Evolutionary conservation across 1,139 yeast species (phyloP), one percentile per base, ranked within the genome.

Genomic region (Starmera stellimalicola): DNA sequence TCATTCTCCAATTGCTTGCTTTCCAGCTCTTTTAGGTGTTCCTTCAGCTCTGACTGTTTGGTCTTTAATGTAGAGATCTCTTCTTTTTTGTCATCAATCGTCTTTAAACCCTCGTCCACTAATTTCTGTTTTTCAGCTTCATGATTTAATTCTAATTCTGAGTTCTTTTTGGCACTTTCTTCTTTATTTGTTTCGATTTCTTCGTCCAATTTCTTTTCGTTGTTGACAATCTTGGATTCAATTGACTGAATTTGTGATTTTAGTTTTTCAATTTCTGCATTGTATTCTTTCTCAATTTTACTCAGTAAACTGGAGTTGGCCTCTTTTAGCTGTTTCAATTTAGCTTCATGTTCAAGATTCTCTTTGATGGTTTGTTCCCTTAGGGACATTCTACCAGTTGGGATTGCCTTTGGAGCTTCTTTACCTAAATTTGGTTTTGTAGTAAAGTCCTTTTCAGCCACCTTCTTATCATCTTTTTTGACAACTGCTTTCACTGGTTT

Each of bases 41-140:
- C 42, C 14, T 40, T 33, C 16, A 44, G 43, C 7, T 37, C 35
- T 7, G 29, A 37, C 30, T 48, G 52, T 15, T 37, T 36, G 16
- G 26, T 32, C 35, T 46, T 45, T 10, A 45, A 34, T n/a, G 39
- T 33, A 19, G 46, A 49, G 33, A 47, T 37, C n/a, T 42, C 51
- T 18, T 37, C 33, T 16, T 33, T 27, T 32, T 45, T 46, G 15
- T 35, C 35, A 18, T 34, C 26, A 25, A 42, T 40, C 20, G 40
- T 41, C 19, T 32, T 27, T 23, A 45, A 48, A 18, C 45, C 45
- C 33, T 48, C 50, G 27, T 46, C 45, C 18, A 31, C 29, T 29
- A 34, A 37, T n/a, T 29, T 32, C 23, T 39, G 33, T 35, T 44
- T 47, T 8, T 37, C 34, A 26, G 43, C 50, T 24, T 37, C 49